Evolutionary conservation across 2,329 filamentous ascomycete genomes (phyloP).

Genomic region (Cladophialophora immunda): DNA sequence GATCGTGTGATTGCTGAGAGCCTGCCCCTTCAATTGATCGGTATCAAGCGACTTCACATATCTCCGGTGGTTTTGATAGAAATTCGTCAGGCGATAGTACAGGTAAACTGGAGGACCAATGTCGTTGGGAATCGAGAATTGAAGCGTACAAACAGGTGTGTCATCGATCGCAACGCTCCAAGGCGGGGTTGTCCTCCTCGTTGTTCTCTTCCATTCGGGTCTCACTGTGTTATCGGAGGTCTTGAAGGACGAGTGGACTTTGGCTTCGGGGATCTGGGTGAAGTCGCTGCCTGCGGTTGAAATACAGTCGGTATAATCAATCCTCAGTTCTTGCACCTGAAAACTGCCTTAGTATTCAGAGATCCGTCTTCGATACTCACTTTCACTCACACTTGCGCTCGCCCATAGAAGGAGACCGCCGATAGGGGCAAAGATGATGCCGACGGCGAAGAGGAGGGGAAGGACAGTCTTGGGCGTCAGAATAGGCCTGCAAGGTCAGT

Average conservation of each 20-base stretch:
- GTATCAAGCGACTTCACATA: slow-evolving; percentile 91
- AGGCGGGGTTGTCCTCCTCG: slow-evolving; percentile 39
- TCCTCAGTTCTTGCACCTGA: slow-evolving; percentile 86
- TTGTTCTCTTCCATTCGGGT: slow-evolving; percentile 45
- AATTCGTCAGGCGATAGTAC: slow-evolving; percentile 96
- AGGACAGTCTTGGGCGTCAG: slow-evolving; percentile 93
- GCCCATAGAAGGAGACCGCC: slow-evolving; percentile 87
- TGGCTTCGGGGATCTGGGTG: slow-evolving; percentile 62
- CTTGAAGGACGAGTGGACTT: slow-evolving; percentile 77
- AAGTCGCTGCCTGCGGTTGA: slow-evolving; percentile 60
- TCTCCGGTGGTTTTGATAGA: slow-evolving; percentile 97
- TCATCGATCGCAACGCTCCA: slow-evolving; percentile 41
- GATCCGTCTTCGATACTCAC: background rate
- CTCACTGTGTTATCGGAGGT: slow-evolving; percentile 53
- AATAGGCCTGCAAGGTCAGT: slow-evolving; percentile 73
- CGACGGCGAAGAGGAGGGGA: slow-evolving; percentile 88
- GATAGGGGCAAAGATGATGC: slow-evolving; percentile 91
- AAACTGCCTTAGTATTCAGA: background rate
- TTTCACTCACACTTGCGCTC: slow-evolving; percentile 72
- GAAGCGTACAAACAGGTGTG: slow-evolving; percentile 72
- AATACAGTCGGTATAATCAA: slow-evolving; percentile 88
- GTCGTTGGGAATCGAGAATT: slow-evolving; percentile 80
- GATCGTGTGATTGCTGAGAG: slow-evolving; percentile 68
- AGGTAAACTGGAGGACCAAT: slow-evolving; percentile 85
- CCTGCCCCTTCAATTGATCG: slow-evolving; percentile 80